These are phyloP conservation scores for Leccinum barrowsii DNA, from an alignment of 768 basidiomycete species.

Conservation along the genomic window DNA sequence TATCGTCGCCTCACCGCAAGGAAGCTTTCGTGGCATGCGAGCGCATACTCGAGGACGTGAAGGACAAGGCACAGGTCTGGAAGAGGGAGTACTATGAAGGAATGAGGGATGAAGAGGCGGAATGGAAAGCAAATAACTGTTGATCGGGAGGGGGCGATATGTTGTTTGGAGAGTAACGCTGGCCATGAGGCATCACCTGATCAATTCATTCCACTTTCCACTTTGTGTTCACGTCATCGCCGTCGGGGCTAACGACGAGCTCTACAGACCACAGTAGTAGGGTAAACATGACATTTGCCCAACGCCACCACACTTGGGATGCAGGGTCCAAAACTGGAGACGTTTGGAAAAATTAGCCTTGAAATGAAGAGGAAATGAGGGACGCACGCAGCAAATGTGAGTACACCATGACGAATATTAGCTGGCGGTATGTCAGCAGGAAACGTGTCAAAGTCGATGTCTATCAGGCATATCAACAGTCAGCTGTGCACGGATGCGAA, in stretches of 20 bases:
- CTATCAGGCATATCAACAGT: conserved; percentile 34
- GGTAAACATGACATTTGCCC: conserved; percentile 88
- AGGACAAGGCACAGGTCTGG: conserved; percentile 84
- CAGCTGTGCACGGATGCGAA: conserved; percentile 3
- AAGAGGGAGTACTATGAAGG: conserved; percentile 86
- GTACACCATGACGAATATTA: conserved; percentile 83
- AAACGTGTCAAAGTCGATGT: conserved; percentile 74
- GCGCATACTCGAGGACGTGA: conserved; percentile 81
- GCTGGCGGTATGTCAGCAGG: conserved; percentile 77
- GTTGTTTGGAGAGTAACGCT: conserved; percentile 2
- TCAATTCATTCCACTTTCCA: conserved; percentile 67
- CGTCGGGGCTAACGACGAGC: conserved; percentile 73
- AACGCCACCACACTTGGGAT: conserved; percentile 92
- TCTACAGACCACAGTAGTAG: conserved; percentile 81
- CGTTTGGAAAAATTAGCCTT: neutral
- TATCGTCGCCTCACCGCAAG: conserved; percentile 79
- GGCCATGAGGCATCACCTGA: conserved; percentile 8
- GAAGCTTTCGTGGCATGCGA: conserved; percentile 81
- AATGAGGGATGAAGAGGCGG: conserved; percentile 54
- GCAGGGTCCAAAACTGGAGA: conserved; percentile 77
- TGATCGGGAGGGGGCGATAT: conserved; percentile 13
- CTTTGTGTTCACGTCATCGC: conserved; percentile 61
- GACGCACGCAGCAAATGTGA: conserved; percentile 78
- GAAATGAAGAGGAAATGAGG: neutral
- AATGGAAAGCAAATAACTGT: conserved; percentile 63